These are phyloP conservation scores for Stereum hirsutum DNA, from an alignment of 1,284 basidiomycete species.

Conservation along the genomic window DNA sequence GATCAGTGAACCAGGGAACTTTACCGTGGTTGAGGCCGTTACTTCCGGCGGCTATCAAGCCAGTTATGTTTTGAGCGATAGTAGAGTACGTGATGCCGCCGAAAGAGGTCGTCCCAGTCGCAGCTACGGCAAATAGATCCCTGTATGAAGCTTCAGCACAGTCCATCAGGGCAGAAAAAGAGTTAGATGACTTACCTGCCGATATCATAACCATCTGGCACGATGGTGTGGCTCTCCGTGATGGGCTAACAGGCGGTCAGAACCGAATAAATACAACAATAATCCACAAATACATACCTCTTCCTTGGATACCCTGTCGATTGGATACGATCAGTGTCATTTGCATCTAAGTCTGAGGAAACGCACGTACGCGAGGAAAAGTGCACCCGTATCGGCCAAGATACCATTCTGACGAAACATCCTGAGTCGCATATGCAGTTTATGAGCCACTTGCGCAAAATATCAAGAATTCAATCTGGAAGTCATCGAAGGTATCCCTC, in stretches of 20 bases:
- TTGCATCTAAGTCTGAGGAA: background rate
- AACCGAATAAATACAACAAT: too few species aligned
- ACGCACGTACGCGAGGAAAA: conserved; percentile 55
- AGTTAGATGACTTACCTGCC: conserved; percentile 26
- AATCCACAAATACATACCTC: too few species aligned
- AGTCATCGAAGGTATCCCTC: too few species aligned
- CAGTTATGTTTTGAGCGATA: conserved; percentile 32
- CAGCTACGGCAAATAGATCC: conserved; percentile 32
- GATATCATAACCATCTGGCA: conserved; percentile 45
- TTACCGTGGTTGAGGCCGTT: conserved; percentile 37
- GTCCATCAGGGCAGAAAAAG: background rate
- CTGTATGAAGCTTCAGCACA: too few species aligned
- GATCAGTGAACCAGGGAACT: conserved; percentile 1
- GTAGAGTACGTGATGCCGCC: conserved; percentile 41
- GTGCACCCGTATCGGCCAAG: conserved; percentile 44
- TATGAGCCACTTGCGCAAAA: too few species aligned
- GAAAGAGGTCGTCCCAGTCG: conserved; percentile 33
- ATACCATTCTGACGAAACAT: conserved; percentile 71
- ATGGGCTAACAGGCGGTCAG: conserved; percentile 18
- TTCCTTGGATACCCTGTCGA: conserved; percentile 48
- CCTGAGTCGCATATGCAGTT: too few species aligned
- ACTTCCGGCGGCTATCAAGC: conserved; percentile 41
- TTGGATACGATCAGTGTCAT: too few species aligned
- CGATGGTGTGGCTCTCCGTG: conserved; percentile 37
- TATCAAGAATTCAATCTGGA: too few species aligned